These are phyloP conservation scores for Diversispora epigaea DNA, from an alignment of 192 early-diverging fungal species.

Conservation along the genomic window DNA sequence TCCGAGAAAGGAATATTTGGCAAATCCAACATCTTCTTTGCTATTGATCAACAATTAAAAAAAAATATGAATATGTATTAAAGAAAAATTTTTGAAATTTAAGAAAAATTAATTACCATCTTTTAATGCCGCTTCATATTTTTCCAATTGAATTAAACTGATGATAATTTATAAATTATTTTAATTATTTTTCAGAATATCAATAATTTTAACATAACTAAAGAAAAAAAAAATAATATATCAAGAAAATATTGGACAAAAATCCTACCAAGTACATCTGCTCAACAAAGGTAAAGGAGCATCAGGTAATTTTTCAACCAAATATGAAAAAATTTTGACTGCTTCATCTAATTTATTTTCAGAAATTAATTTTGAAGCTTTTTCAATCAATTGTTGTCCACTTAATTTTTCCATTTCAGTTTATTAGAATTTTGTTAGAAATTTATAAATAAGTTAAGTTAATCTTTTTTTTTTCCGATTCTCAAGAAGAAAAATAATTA, in stretches of 20 bases:
- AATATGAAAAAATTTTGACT: conserved; percentile 5
- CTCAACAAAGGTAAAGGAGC: conserved; percentile 20
- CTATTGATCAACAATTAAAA: not conserved
- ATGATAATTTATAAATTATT: no score
- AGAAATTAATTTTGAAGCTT: not conserved
- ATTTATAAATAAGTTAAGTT: no score
- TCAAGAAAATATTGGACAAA: not conserved
- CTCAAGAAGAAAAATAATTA: no score
- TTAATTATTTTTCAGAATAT: no score
- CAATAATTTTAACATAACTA: not conserved
- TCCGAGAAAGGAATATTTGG: conserved; percentile 12
- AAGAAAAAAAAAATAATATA: not conserved
- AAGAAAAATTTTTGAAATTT: not conserved
- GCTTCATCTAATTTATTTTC: conserved; percentile 26
- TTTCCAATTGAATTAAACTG: conserved; percentile 23
- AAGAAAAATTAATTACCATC: conserved; percentile 16
- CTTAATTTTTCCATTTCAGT: conserved; percentile 16
- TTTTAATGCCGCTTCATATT: conserved; percentile 11
- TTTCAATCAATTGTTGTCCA: conserved; percentile 14
- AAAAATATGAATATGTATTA: not conserved
- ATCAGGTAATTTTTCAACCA: conserved; percentile 22
- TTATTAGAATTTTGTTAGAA: no score
- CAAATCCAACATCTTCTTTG: not conserved
- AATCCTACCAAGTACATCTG: conserved; percentile 23
- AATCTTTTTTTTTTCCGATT: no score